Evolutionary conservation across 768 basidiomycete genomes (phyloP).

Genomic region (Pilatotrama ljubarskyi): DNA sequence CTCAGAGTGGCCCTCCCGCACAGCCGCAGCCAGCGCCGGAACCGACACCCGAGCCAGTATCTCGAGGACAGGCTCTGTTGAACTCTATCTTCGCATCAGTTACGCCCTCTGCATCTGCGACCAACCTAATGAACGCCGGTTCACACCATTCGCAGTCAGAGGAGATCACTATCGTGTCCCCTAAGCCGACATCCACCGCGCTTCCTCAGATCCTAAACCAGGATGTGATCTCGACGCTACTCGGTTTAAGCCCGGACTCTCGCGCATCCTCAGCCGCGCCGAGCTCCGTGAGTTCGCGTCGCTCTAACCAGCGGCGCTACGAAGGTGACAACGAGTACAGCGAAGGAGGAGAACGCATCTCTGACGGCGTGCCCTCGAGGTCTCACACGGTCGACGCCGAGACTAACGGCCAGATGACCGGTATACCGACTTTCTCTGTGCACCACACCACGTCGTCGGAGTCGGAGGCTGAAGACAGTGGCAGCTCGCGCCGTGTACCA

Average conservation of each 20-base stretch:
- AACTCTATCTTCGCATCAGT: conserved; percentile 78
- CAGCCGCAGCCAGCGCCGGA: not conserved
- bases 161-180: conserved; percentile 50
- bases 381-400: conserved; percentile 20
- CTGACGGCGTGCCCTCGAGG: conserved; percentile 24
- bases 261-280: conserved; percentile 35
- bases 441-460: conserved; percentile 8
- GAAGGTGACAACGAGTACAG: conserved; percentile 40
- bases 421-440: conserved; percentile 19
- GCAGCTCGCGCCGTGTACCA: conserved; percentile 22
- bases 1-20: not conserved
- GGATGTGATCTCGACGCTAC: conserved; percentile 64
- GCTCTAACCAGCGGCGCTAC: conserved; percentile 29
- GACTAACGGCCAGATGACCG: not conserved
- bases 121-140: conserved; percentile 24
- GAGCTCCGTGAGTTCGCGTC: conserved; percentile 28
- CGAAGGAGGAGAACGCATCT: conserved; percentile 27
- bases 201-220: conserved; percentile 70
- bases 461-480: conserved; percentile 8
- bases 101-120: conserved; percentile 28
- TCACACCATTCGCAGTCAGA: conserved; percentile 27
- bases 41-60: conserved; percentile 17
- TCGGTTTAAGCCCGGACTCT: conserved; percentile 49
- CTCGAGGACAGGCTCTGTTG: conserved; percentile 59
- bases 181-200: conserved; percentile 51